phyloP scores from a whole-genome alignment of 805 yeast species.

The Ogataea kodamae region DNA sequence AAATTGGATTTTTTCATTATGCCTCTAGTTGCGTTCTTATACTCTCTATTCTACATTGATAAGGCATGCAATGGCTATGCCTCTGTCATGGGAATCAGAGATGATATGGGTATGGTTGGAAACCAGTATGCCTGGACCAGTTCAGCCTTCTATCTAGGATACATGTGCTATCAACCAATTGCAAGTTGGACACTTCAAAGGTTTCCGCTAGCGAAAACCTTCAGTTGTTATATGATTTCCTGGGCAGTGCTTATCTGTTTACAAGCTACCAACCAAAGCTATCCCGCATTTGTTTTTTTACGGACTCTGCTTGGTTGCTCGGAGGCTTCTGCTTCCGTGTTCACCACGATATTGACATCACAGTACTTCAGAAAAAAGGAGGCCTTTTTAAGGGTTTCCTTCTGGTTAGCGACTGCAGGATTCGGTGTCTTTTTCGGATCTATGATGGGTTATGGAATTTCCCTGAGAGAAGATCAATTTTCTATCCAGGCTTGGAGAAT shows the following conservation, averaged over 20 bases:
- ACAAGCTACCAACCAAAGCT: slow-evolving; percentile 42
- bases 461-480: slow-evolving; percentile 36
- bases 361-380: slow-evolving; percentile 35
- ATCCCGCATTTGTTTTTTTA: slow-evolving; percentile 42
- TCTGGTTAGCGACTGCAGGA: slow-evolving; percentile 39
- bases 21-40: slow-evolving; percentile 49
- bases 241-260: slow-evolving; percentile 49
- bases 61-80: slow-evolving; percentile 53
- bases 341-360: slow-evolving; percentile 36
- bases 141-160: slow-evolving; percentile 38
- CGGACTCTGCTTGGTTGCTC: slow-evolving; percentile 48
- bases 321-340: slow-evolving; percentile 34
- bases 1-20: slow-evolving; percentile 51
- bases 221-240: slow-evolving; percentile 41
- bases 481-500: slow-evolving; percentile 56
- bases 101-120: slow-evolving; percentile 50
- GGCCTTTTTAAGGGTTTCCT: slow-evolving; percentile 27
- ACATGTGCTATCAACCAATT: slow-evolving; percentile 54
- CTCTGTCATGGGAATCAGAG: slow-evolving; percentile 52
- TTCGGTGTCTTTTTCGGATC: slow-evolving; percentile 49
- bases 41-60: slow-evolving; percentile 58
- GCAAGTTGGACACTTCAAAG: slow-evolving; percentile 42
- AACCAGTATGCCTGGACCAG: slow-evolving; percentile 34
- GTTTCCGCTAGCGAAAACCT: slow-evolving; percentile 46
- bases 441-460: slow-evolving; percentile 53